These are phyloP conservation scores for Filobasidium uniguttulatum DNA, from an alignment of 1,284 basidiomycete genomes.

Conservation along the genomic window DNA sequence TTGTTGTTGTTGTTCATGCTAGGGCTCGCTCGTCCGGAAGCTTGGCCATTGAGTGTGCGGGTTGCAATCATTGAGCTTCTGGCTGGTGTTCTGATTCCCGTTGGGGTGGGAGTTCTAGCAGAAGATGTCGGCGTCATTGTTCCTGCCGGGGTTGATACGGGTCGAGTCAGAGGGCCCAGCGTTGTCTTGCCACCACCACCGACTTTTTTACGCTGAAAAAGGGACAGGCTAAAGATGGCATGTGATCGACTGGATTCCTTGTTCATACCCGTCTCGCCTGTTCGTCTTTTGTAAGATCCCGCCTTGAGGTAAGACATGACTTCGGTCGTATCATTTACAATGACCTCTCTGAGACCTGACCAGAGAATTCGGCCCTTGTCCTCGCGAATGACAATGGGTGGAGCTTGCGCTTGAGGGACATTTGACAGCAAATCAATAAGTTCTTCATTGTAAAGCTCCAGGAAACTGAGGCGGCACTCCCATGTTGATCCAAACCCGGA, in stretches of 20 bases:
- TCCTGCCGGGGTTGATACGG: constrained; percentile 11
- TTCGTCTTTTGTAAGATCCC: constrained; percentile 77
- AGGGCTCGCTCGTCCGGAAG: constrained; percentile 48
- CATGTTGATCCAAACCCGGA: constrained; percentile 53
- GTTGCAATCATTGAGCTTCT: constrained; percentile 16
- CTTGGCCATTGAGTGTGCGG: constrained; percentile 6
- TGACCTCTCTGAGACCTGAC: constrained; percentile 84
- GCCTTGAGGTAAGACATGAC: constrained; percentile 85
- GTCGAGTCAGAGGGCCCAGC: constrained; percentile 1
- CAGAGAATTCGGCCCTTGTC: constrained; percentile 94
- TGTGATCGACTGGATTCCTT: constrained; percentile 94
- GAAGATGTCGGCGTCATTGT: neutral
- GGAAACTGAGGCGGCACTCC: constrained; percentile 51
- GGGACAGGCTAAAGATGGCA: constrained; percentile 92
- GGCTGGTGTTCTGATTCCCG: constrained; percentile 4
- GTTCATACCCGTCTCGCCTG: constrained; percentile 98
- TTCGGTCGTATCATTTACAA: constrained; percentile 64
- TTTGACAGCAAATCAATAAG: constrained; percentile 72
- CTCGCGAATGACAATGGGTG: constrained; percentile 89
- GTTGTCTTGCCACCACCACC: neutral
- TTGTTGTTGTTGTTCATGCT: constrained; percentile 41
- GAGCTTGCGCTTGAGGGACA: constrained; percentile 44
- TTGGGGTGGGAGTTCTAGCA: constrained; percentile 1
- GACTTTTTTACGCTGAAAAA: constrained; percentile 50
- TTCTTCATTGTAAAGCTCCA: constrained; percentile 98